These are phyloP conservation scores for Myxozyma geophila DNA, from an alignment of 805 yeast species.

Conservation along the genomic window DNA sequence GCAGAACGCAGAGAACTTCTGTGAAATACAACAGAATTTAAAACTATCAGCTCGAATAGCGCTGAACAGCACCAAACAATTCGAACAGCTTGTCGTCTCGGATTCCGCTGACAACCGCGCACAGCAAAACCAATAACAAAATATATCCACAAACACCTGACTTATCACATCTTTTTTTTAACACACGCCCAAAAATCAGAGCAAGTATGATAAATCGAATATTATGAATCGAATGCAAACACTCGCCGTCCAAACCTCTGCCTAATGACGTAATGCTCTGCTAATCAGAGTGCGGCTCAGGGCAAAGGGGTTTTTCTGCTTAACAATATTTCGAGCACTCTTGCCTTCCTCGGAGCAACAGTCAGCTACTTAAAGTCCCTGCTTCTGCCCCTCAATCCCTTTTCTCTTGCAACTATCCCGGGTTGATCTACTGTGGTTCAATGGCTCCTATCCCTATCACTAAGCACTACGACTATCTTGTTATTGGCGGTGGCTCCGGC, in stretches of 20 bases:
- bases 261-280: not conserved
- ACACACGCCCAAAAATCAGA: too few relatives aligned
- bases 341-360: not conserved
- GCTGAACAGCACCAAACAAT: too few relatives aligned
- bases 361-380: not conserved
- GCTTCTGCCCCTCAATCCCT: not conserved
- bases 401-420: not conserved
- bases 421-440: not conserved
- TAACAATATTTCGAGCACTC: not conserved
- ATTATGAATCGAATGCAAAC: too few relatives aligned
- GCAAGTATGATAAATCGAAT: too few relatives aligned
- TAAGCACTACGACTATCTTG: slow-evolving; percentile 82
- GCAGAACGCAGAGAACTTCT: too few relatives aligned
- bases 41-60: too few relatives aligned
- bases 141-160: too few relatives aligned
- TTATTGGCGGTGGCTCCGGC: slow-evolving; percentile 99
- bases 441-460: slow-evolving; percentile 49
- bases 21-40: too few relatives aligned
- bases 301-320: not conserved
- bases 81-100: too few relatives aligned
- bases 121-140: too few relatives aligned
- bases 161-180: too few relatives aligned
- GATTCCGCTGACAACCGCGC: too few relatives aligned
- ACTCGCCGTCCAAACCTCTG: not conserved
- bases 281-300: slow-evolving; percentile 9